These are phyloP conservation scores for Fusarium abutilonis DNA, from an alignment of 2,329 filamentous ascomycete genomes.

Conservation along the genomic window DNA sequence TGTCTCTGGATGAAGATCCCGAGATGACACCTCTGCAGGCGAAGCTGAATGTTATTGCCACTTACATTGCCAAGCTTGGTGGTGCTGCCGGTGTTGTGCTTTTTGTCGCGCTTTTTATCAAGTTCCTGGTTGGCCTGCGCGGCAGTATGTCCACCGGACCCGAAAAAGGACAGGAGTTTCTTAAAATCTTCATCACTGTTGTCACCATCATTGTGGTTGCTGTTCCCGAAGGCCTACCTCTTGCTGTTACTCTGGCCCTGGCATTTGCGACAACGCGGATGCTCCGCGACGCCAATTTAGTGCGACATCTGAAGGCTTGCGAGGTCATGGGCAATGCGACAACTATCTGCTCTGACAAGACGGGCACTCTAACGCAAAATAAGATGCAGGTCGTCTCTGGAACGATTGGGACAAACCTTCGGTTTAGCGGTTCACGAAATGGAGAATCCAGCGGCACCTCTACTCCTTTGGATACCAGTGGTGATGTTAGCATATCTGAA, in stretches of 20 bases:
- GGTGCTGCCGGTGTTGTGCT: conserved; percentile 80
- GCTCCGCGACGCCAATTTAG: conserved; percentile 80
- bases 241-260: conserved; percentile 80
- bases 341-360: conserved; percentile 75
- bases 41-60: conserved; percentile 78
- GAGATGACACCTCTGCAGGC: conserved; percentile 81
- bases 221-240: conserved; percentile 79
- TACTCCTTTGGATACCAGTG: conserved; percentile 44
- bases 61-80: conserved; percentile 81
- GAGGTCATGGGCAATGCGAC: conserved; percentile 86
- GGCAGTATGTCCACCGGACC: conserved; percentile 65
- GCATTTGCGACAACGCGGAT: conserved; percentile 82
- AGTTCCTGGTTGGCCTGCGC: conserved; percentile 77
- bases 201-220: conserved; percentile 84
- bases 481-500: conserved; percentile 57
- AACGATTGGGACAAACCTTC: conserved; percentile 64
- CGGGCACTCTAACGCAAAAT: conserved; percentile 73
- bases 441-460: conserved; percentile 42
- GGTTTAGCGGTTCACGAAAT: conserved; percentile 59
- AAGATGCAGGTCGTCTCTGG: conserved; percentile 74
- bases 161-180: conserved; percentile 80
- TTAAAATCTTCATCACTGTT: conserved; percentile 80
- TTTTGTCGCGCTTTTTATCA: conserved; percentile 86
- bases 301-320: conserved; percentile 79
- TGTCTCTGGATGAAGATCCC: conserved; percentile 76